phyloP scores from a whole-genome alignment of 805 yeast species.

The Saitoella complicata region DNA sequence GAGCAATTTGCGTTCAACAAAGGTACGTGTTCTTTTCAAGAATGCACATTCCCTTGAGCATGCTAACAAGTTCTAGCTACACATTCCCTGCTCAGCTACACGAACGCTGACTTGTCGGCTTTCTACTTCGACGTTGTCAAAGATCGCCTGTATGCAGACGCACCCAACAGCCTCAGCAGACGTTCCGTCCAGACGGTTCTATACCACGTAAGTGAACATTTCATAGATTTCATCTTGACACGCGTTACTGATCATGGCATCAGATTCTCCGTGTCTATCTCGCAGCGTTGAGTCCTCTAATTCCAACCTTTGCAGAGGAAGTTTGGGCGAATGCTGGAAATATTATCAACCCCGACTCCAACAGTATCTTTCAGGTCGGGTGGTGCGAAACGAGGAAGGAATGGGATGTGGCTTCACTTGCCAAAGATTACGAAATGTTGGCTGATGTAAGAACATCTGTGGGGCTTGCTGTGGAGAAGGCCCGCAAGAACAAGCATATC shows the following conservation, averaged over 20 bases:
- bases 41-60: neutral
- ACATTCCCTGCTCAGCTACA: constrained; percentile 49
- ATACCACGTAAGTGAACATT: constrained; percentile 11
- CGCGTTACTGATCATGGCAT: constrained; percentile 4
- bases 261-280: constrained; percentile 45
- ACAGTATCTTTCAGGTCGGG: constrained; percentile 23
- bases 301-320: constrained; percentile 76
- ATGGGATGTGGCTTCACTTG: constrained; percentile 25
- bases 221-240: neutral
- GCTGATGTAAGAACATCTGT: constrained; percentile 34
- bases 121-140: constrained; percentile 75
- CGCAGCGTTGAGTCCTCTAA: constrained; percentile 59
- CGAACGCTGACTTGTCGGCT: constrained; percentile 64
- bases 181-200: constrained; percentile 53
- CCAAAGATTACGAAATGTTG: constrained; percentile 30
- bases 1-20: constrained; percentile 47
- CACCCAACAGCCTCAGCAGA: constrained; percentile 31
- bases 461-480: constrained; percentile 37
- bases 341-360: constrained; percentile 11
- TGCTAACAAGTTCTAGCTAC: constrained; percentile 27
- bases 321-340: constrained; percentile 51
- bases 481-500: constrained; percentile 32
- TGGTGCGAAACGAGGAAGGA: constrained; percentile 26
- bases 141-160: constrained; percentile 69
- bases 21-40: constrained; percentile 2